These are phyloP conservation scores for Scutellaria baicalensis DNA, from an alignment of 257 asterid species.

Conservation along the genomic window DNA sequence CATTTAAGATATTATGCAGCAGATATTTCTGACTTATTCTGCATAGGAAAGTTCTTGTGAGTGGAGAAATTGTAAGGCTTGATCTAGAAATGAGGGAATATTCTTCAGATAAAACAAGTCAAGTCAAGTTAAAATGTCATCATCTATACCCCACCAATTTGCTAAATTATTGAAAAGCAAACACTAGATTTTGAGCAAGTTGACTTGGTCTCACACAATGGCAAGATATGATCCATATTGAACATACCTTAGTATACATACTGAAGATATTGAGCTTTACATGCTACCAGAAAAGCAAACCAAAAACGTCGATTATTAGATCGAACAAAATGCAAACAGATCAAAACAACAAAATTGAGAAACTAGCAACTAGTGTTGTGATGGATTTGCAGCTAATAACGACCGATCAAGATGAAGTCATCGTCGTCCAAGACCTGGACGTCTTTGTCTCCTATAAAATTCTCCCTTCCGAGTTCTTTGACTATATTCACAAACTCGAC, in stretches of 20 bases:
- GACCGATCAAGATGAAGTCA: slow-evolving; percentile 63
- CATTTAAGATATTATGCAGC: neutral
- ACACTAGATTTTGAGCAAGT: neutral
- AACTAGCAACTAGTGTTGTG: neutral
- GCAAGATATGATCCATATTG: too few relatives aligned
- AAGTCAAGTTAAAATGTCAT: neutral
- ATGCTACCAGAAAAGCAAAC: neutral
- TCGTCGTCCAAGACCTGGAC: slow-evolving; percentile 63
- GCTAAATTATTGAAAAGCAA: neutral
- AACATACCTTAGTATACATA: too few relatives aligned
- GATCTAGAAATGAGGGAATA: neutral
- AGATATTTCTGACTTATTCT: slow-evolving; percentile 6
- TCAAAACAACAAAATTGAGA: neutral
- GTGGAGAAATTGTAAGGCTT: neutral
- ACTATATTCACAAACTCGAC: slow-evolving; percentile 76
- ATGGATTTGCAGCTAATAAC: slow-evolving; percentile 42
- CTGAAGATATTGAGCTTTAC: slow-evolving; percentile 1
- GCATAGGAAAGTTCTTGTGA: neutral
- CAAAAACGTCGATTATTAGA: slow-evolving; percentile 2
- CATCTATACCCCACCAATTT: neutral
- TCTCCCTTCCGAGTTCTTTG: slow-evolving; percentile 63
- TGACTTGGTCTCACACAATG: neutral
- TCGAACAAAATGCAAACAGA: neutral
- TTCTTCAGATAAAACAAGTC: neutral
- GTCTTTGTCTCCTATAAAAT: slow-evolving; percentile 72